Evolutionary conservation across 2,329 filamentous ascomycete species (phyloP).

Genomic region (Phialophora chinensis): DNA sequence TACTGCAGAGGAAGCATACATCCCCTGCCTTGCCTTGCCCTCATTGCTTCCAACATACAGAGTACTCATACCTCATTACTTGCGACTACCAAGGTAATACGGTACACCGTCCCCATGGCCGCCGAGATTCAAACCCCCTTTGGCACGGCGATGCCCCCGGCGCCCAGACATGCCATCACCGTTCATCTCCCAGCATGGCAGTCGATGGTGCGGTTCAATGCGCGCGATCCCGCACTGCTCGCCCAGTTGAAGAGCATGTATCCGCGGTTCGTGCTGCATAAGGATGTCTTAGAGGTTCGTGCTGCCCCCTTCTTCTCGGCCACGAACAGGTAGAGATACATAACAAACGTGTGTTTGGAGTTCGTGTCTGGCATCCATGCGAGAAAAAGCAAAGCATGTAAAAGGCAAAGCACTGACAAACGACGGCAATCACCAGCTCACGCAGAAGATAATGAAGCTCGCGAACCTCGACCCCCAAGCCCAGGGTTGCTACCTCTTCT

Average conservation of each 20-base stretch:
- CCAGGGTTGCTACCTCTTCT: conserved; percentile 25
- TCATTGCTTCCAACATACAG: no score
- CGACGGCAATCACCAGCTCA: conserved; percentile 16
- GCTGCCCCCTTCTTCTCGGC: no score
- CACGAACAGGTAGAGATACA: no score
- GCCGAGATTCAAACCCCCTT: conserved; percentile 25
- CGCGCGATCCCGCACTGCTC: conserved; percentile 23
- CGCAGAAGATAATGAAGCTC: conserved; percentile 15
- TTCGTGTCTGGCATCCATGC: no score
- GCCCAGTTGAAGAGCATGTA: conserved; percentile 25
- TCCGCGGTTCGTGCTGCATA: conserved; percentile 30
- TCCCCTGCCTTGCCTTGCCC: no score
- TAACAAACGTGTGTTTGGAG: no score
- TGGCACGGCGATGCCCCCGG: conserved; percentile 31
- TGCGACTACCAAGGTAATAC: no score
- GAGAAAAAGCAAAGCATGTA: no score
- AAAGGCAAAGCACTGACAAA: no score
- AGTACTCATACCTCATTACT: no score
- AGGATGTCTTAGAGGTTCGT: conserved; percentile 25
- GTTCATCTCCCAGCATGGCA: conserved; percentile 28
- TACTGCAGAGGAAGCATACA: no score
- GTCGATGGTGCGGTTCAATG: conserved; percentile 17
- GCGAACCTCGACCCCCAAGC: conserved; percentile 11
- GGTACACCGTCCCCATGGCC: conserved; percentile 6
- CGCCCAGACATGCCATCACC: conserved; percentile 33